phyloP scores from a whole-genome alignment of 2,329 filamentous ascomycete species.

The Boeremia exigua region DNA sequence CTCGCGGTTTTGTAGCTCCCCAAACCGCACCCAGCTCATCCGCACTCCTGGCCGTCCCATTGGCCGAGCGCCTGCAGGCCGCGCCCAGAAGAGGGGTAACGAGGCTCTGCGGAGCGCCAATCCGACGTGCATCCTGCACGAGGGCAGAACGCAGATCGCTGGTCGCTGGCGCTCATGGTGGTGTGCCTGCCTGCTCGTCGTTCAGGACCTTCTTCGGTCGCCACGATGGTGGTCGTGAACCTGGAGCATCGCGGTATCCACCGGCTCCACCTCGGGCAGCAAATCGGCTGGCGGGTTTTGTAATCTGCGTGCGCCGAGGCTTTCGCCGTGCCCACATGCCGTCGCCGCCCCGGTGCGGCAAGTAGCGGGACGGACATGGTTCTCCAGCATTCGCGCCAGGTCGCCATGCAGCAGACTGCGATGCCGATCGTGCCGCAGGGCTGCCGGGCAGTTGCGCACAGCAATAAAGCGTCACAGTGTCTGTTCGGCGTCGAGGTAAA shows the following conservation, averaged over 20 bases:
- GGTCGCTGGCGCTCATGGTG: too few relatives aligned
- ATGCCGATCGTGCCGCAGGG: neutral
- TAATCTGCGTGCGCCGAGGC: conserved; percentile 8
- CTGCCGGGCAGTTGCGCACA: neutral
- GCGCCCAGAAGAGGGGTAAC: conserved; percentile 12
- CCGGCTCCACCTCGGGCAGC: conserved; percentile 8
- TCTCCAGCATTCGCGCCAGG: neutral
- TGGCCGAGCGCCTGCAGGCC: conserved; percentile 5
- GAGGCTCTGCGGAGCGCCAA: conserved; percentile 13
- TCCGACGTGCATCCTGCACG: conserved; percentile 1
- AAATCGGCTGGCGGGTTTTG: conserved; percentile 13
- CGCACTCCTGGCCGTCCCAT: conserved; percentile 12
- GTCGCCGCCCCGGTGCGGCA: conserved; percentile 14
- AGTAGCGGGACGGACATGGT: conserved; percentile 9
- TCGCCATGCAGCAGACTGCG: neutral
- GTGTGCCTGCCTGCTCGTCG: too few relatives aligned
- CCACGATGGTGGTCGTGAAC: conserved; percentile 1
- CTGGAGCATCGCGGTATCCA: conserved; percentile 10
- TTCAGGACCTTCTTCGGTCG: too few relatives aligned
- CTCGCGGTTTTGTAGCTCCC: conserved; percentile 14
- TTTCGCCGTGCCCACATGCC: conserved; percentile 14
- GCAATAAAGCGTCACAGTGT: neutral
- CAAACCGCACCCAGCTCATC: neutral
- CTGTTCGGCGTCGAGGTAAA: neutral
- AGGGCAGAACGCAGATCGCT: neutral